phyloP scores from a whole-genome alignment of 768 basidiomycete genomes.

The Russula sp. region DNA sequence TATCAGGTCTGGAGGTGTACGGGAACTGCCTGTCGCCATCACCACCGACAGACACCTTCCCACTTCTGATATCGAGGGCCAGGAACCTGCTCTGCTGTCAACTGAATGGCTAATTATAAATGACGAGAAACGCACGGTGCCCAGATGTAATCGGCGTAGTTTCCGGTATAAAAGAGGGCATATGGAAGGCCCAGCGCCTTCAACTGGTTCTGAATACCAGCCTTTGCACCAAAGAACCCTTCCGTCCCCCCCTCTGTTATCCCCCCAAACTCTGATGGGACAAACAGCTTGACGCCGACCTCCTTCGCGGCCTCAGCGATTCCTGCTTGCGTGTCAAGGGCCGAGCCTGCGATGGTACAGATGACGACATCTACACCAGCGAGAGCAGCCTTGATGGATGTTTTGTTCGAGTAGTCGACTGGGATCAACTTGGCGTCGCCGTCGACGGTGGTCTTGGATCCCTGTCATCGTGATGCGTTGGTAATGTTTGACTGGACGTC shows the following conservation, averaged over 20 bases:
- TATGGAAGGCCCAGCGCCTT: constrained; percentile 14
- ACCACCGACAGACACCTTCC: constrained; percentile 21
- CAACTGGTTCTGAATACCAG: constrained; percentile 3
- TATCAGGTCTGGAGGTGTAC: constrained; percentile 23
- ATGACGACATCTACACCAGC: constrained; percentile 17
- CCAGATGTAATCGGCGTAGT: constrained; percentile 15
- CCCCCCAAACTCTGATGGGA: constrained; percentile 31
- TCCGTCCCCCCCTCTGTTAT: constrained; percentile 14
- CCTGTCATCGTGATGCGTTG: not conserved
- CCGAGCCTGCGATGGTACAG: constrained; percentile 10
- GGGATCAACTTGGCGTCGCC: constrained; percentile 6
- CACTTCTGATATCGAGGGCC: constrained; percentile 17
- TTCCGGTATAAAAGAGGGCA: constrained; percentile 23
- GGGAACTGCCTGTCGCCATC: constrained; percentile 16
- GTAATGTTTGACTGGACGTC: not conserved
- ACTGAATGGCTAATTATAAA: not conserved
- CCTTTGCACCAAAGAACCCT: constrained; percentile 12
- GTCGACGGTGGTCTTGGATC: constrained; percentile 1
- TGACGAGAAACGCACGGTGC: not conserved
- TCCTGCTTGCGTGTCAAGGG: constrained; percentile 16
- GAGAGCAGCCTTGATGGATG: constrained; percentile 15
- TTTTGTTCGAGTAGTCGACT: constrained; percentile 18
- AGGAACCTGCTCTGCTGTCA: not conserved
- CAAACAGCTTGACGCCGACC: constrained; percentile 30
- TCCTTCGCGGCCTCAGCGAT: constrained; percentile 26